Percentiles rank a stretch among this genome's conserved stretches.
phyloP scores from a whole-genome alignment of 768 basidiomycete species.

The Nidula microcarpa region DNA sequence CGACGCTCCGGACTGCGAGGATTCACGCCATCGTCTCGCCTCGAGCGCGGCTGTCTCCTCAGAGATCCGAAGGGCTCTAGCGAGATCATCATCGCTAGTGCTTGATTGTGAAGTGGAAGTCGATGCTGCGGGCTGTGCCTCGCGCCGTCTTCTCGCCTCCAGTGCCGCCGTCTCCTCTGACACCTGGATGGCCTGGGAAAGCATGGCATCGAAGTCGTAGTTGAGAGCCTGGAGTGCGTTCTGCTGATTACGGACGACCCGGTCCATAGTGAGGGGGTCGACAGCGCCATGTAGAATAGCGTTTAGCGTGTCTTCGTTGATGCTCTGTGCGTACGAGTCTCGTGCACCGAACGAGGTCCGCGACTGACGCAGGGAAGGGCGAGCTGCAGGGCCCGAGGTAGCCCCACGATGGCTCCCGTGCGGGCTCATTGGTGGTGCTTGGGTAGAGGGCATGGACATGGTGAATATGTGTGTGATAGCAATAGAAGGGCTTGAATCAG shows the following conservation, averaged over 20 bases:
- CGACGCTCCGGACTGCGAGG: no score
- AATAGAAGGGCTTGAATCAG: no score
- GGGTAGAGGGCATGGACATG: neutral
- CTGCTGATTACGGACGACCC: conserved; percentile 22
- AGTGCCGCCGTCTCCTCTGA: neutral
- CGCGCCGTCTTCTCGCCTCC: neutral
- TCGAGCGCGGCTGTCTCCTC: no score
- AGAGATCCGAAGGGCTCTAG: no score
- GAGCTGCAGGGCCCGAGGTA: neutral
- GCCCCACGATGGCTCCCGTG: neutral
- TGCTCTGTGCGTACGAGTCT: conserved; percentile 3
- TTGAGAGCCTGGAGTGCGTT: conserved; percentile 24
- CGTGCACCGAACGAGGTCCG: conserved; percentile 6
- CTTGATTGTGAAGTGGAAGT: neutral
- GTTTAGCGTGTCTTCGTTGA: conserved; percentile 10
- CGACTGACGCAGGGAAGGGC: neutral
- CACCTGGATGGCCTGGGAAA: neutral
- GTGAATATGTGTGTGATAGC: neutral
- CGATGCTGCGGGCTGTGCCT: conserved; percentile 1
- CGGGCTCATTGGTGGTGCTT: neutral
- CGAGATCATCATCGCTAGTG: no score
- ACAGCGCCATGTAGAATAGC: conserved; percentile 10
- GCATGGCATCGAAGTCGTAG: conserved; percentile 5
- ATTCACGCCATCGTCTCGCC: no score
- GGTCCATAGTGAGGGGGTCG: conserved; percentile 13